Conservation (phyloP, 306 rosid species). For the Cucumis melo region DNA sequence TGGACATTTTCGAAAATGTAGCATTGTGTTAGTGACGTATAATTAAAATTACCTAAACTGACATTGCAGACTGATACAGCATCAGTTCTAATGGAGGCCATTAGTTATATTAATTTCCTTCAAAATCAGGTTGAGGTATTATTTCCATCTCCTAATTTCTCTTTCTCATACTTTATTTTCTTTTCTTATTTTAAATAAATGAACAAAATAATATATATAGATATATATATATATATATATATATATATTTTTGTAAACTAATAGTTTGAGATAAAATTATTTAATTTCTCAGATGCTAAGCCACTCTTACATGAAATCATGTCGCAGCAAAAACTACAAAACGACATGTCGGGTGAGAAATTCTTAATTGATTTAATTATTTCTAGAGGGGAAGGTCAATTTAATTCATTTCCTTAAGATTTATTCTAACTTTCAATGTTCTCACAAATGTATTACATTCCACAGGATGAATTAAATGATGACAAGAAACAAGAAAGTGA, state of each 20-base stretch:
- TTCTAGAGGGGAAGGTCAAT: neutral
- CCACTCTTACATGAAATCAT: constrained; percentile 73
- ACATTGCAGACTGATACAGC: constrained; percentile 53
- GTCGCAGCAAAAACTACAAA: constrained; percentile 28
- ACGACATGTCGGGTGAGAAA: constrained; percentile 13
- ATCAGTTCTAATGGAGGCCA: constrained; percentile 38
- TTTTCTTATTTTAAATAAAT: neutral
- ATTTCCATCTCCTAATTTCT: neutral
- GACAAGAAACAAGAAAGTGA: constrained; percentile 16
- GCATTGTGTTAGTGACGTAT: too few species aligned
- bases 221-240: too few species aligned
- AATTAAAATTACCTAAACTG: neutral
- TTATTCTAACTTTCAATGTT: too few species aligned
- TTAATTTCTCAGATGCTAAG: constrained; percentile 48
- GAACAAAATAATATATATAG: too few species aligned
- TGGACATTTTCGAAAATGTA: too few species aligned
- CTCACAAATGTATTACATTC: neutral
- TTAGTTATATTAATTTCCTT: constrained; percentile 41
- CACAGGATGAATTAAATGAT: constrained; percentile 14
- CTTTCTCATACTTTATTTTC: too few species aligned
- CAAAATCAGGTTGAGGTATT: constrained; percentile 32
- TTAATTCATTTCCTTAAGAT: too few species aligned
- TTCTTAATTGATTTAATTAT: neutral
- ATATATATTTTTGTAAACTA: too few species aligned
- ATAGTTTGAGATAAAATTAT: neutral